These are phyloP conservation scores for Mycena albidolilacea DNA, from an alignment of 768 basidiomycete species.

Conservation along the genomic window DNA sequence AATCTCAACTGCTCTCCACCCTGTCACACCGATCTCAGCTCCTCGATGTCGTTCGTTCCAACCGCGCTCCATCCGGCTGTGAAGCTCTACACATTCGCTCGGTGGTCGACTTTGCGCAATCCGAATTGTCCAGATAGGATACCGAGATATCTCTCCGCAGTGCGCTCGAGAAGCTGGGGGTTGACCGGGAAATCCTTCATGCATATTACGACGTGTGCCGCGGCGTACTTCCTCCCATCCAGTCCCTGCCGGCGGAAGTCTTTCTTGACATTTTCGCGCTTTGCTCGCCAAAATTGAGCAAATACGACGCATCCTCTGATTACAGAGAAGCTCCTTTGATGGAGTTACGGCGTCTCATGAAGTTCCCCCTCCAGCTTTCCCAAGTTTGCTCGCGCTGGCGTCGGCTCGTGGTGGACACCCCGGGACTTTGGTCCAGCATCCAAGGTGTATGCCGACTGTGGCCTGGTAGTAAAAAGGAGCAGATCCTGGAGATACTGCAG, in stretches of 20 bases:
- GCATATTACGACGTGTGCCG: slow-evolving; percentile 6
- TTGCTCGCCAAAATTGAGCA: slow-evolving; percentile 4
- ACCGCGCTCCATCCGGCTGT: background rate
- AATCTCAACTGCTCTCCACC: background rate
- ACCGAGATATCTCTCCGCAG: slow-evolving; percentile 4
- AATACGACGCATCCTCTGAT: slow-evolving; percentile 7
- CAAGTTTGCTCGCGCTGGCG: slow-evolving; percentile 9
- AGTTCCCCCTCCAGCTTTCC: slow-evolving; percentile 3
- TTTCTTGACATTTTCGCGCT: slow-evolving; percentile 5
- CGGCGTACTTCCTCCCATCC: slow-evolving; percentile 12
- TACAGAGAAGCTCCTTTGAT: slow-evolving; percentile 3
- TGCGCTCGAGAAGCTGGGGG: slow-evolving; percentile 1
- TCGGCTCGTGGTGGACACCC: slow-evolving; percentile 2
- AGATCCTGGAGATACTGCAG: slow-evolving; percentile 9
- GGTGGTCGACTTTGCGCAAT: slow-evolving; percentile 10
- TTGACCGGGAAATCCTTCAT: slow-evolving; percentile 3
- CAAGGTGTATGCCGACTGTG: background rate
- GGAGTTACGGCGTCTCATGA: slow-evolving; percentile 5
- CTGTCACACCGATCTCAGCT: background rate
- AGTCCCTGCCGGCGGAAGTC: slow-evolving; percentile 2
- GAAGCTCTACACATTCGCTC: slow-evolving; percentile 5
- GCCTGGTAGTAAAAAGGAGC: slow-evolving; percentile 9
- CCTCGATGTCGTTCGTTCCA: background rate
- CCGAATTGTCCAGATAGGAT: slow-evolving; percentile 13
- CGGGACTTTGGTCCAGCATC: slow-evolving; percentile 12